A percentile compares a stretch with the other conserved stretches of the same genome.
phyloP scores from a whole-genome alignment of 2,329 filamentous ascomycete genomes.

The Fusarium sp. region DNA sequence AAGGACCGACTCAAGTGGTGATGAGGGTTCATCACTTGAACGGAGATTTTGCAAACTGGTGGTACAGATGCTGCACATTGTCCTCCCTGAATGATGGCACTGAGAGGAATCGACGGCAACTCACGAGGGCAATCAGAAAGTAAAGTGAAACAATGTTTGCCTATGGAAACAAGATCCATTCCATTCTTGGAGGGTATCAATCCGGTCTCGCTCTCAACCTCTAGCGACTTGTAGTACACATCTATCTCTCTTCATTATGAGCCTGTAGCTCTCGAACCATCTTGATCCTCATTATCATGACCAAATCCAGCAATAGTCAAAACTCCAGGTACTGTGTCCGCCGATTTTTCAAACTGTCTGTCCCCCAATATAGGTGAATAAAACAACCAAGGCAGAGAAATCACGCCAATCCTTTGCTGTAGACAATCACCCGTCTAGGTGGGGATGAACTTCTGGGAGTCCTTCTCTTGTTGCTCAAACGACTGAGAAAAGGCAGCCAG shows the following conservation, averaged over 20 bases:
- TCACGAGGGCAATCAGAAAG: background rate
- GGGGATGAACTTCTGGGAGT: constrained; percentile 75
- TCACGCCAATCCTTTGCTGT: background rate
- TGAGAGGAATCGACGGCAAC: background rate
- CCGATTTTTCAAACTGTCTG: background rate
- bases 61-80: background rate
- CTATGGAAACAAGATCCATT: constrained; percentile 15
- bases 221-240: constrained; percentile 9
- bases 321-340: background rate
- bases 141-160: constrained; percentile 8
- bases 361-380: background rate
- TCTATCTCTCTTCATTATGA: background rate
- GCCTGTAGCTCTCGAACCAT: background rate
- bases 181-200: constrained; percentile 37
- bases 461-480: constrained; percentile 74
- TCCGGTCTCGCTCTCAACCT: constrained; percentile 5
- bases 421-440: constrained; percentile 45
- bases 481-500: constrained; percentile 81
- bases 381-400: background rate
- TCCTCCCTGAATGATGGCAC: background rate
- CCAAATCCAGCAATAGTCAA: constrained; percentile 3
- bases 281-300: constrained; percentile 33
- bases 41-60: background rate
- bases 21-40: background rate
- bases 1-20: constrained; percentile 24